phyloP scores from a whole-genome alignment of 805 yeast genomes.

The Wickerhamomyces rabaulensis region DNA sequence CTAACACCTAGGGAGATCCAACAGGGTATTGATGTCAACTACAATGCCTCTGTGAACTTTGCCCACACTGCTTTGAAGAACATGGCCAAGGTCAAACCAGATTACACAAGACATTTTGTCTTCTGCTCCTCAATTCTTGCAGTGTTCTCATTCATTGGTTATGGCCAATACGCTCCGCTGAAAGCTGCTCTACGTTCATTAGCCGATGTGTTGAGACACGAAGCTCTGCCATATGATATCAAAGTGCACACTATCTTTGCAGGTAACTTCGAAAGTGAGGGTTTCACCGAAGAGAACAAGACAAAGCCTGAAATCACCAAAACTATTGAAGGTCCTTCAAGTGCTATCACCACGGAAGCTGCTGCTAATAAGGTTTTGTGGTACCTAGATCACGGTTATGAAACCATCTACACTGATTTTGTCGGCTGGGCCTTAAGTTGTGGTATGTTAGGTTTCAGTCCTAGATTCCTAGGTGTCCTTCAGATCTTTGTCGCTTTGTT shows the following conservation, averaged over 20 bases:
- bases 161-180: conserved; percentile 83
- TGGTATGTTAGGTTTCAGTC: conserved; percentile 63
- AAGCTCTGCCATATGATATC: conserved; percentile 60
- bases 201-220: conserved; percentile 78
- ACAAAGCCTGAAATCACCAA: conserved; percentile 85
- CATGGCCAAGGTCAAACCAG: conserved; percentile 22
- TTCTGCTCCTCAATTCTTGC: conserved; percentile 75
- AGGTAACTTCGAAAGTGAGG: conserved; percentile 89
- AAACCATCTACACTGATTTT: conserved; percentile 73
- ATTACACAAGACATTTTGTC: conserved; percentile 44
- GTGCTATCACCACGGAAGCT: conserved; percentile 57
- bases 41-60: conserved; percentile 65
- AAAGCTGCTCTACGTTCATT: conserved; percentile 79
- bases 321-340: conserved; percentile 79
- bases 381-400: conserved; percentile 57
- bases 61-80: conserved; percentile 58
- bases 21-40: conserved; percentile 62
- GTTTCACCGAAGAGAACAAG: conserved; percentile 70
- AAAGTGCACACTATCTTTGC: conserved; percentile 75
- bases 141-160: conserved; percentile 86
- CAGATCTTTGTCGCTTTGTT: conserved; percentile 45
- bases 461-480: conserved; percentile 52
- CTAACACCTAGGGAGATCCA: conserved; percentile 52
- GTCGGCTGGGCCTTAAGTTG: conserved; percentile 78
- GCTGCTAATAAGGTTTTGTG: conserved; percentile 60